Evolutionary conservation across 352 stramenopile species (phyloP), one percentile per base, ranked within the genome.

Genomic region (Blastocystis sp.): DNA sequence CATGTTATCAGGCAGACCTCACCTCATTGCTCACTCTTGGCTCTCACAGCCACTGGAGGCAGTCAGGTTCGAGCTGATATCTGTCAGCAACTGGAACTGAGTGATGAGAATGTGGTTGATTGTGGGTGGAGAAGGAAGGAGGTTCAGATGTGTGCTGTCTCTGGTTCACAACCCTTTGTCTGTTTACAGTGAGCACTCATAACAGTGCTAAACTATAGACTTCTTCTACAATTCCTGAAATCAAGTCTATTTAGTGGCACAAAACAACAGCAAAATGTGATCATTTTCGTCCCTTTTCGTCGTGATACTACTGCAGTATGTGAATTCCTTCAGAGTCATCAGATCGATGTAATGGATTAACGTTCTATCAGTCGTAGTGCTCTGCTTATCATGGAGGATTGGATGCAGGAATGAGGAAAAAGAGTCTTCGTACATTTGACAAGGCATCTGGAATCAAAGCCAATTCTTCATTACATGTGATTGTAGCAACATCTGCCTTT

Each of bases 1-100:
- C 92, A 92, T 4, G 93, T 95, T 46, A 78, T 89, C 9, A 32
- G 75, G 16, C 57, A 89, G 56, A 42, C 42, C 39, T 58, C 51
- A 21, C 21, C 49, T 21, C 19, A n/a, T 16, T 83, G 71, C n/a
- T 67, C 66, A n/a, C 46, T 89, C 27, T 56, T 89, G 42, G 67
- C 73, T 21, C 39, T 58, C 3, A 61, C 75, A 9, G 75, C 73
- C 11, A 88, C 87, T 27, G 69, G 67, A 19, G 58, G 74, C 42
- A 73, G 57, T 59, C 58, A 74, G 21, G 39, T 88, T 27, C 43
- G 49, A 81, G 16, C 63, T 43, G 52, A 89, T 35, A 83, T 83
- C 29, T 63, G 71, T 32, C 4, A 51, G n/a, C 71, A 83, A 32
- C 35, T 83, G 4, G 16, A 16, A 21, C 37, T 83, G 42, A 14